Evolutionary conservation across 306 rosid genomes (phyloP), one percentile per base, ranked within the genome.

Genomic region (Pyrus pyrifolia): DNA sequence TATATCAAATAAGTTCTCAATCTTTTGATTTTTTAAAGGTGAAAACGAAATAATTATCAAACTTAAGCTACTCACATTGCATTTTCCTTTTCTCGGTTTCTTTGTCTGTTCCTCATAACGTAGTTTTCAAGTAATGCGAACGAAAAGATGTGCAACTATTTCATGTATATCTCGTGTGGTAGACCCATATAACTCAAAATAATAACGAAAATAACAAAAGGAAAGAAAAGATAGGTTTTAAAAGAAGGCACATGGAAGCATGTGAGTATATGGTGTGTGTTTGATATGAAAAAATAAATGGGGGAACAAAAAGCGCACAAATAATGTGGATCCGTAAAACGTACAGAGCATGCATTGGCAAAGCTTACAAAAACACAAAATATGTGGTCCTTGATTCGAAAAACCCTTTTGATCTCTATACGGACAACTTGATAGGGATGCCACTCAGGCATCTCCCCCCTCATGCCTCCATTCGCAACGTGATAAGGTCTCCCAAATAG

Each of bases 231-330:
- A 76, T 57, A 71, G 80, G 73, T 75, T 83, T 60, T 79, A 80
- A 77, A 87, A 72, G 83, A 86, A 73, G 53, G 92, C 92, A 91
- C 97, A 89, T 89, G 92, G 91, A 17, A 76, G 93, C 97, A 89
- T 80, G 91, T 84, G 93, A 76, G 78, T 66, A 57, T 77, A 72
- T 79, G 81, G 72, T 66, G 82, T 80, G 49, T 35, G 77, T 61
- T 46, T 83, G 72, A 79, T 61, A 61, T 18, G 29, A 17, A 53
- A 70, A 81, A 81, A 77, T 70, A 74, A 78, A 84, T 44, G 73
- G 45, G 7, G 53, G 6, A 49, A n/a, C 81, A 72, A n/a, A 38
- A 64, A 68, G 69, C 58, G 65, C 81, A 70, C 70, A 69, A 67
- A 84, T 69, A 79, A 83, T 78, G 78, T 75, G 84, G 72, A 68